Base-by-base conservation (phyloP, 2,329 filamentous ascomycete species). In the Aureobasidium sp. region DNA sequence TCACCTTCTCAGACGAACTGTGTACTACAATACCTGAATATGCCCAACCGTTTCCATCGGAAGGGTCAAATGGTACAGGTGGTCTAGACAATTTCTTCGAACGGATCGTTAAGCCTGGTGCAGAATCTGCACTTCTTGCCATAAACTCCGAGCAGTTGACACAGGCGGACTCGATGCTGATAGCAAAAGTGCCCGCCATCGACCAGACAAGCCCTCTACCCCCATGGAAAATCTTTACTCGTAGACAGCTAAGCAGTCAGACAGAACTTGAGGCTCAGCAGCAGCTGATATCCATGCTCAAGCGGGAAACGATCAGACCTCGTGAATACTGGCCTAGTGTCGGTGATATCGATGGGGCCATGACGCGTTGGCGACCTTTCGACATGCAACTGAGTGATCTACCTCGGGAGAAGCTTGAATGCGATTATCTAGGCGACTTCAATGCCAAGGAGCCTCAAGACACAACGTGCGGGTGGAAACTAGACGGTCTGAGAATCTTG, bases 141-240 rank as follows among this genome's bases (percentile, higher is more conserved):
- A 48, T 78, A 2, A 71, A 75, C n/a, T 73, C 76, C 37, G 80
- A 83, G 64, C 72, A 76, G 58, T 70, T 83, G 2, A 72, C 73
- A 9, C 77, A 77, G 63, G 71, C 75, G 12, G 79, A 81, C 64
- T 79, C 79, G 0, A 79, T 74, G 4, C 72, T 74, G 55, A 75
- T 82, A 42, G 75, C 83, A 1, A 67, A 75, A n/a, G 75, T 83
- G 5, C 82, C 82, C 0, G 31, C 70, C 0, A 69, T 85, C 64
- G 77, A 80, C 31, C 76, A 79, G 39, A 70, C 73, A 0, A 65
- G 72, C 17, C 73, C 76, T 12, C 64, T 68, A 7, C 70, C 78
- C 4, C 82, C 81, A 0, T 85, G 83, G 83, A 65, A 74, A 39
- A 48, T 67, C 29, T 76, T 70, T 57, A 65, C 65, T n/a, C 31